phyloP scores from a whole-genome alignment of 805 yeast genomes.

The Monosporozyma solicola region DNA sequence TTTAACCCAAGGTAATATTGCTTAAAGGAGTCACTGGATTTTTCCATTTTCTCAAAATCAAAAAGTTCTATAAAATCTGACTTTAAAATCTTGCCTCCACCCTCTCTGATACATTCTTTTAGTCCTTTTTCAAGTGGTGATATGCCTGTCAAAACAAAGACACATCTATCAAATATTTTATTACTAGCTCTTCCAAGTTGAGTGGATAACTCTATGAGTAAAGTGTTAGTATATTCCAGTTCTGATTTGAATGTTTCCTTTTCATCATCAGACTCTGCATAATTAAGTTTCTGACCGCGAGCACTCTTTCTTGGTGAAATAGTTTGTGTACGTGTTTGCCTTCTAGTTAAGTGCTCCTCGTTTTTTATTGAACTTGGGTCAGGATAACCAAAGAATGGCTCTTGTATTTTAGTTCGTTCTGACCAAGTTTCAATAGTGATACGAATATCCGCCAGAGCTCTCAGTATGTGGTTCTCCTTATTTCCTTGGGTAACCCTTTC shows the following conservation, averaged over 20 bases:
- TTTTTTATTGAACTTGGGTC: background rate
- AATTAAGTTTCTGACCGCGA: background rate
- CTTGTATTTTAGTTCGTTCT: constrained; percentile 24
- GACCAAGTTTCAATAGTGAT: constrained; percentile 31
- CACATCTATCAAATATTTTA: constrained; percentile 29
- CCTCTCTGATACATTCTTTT: constrained; percentile 28
- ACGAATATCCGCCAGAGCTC: constrained; percentile 26
- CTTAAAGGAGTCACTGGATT: background rate
- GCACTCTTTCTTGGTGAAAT: constrained; percentile 7
- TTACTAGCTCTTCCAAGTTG: background rate
- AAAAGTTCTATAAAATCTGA: constrained; percentile 30
- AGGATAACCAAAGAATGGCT: constrained; percentile 8
- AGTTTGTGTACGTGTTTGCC: constrained; percentile 11
- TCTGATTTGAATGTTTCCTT: background rate
- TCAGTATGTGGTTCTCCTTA: constrained; percentile 11
- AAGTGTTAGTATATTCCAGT: background rate
- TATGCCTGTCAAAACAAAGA: constrained; percentile 34
- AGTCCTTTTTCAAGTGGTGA: constrained; percentile 29
- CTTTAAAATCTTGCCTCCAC: constrained; percentile 38
- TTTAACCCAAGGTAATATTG: constrained; percentile 6
- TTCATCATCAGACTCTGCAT: background rate
- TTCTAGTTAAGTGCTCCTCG: constrained; percentile 15
- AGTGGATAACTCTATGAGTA: background rate
- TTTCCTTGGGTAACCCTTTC: constrained; percentile 13
- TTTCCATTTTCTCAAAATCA: constrained; percentile 1